Base-by-base conservation (phyloP, 805 yeast species). In the Kuraishia ogatae region DNA sequence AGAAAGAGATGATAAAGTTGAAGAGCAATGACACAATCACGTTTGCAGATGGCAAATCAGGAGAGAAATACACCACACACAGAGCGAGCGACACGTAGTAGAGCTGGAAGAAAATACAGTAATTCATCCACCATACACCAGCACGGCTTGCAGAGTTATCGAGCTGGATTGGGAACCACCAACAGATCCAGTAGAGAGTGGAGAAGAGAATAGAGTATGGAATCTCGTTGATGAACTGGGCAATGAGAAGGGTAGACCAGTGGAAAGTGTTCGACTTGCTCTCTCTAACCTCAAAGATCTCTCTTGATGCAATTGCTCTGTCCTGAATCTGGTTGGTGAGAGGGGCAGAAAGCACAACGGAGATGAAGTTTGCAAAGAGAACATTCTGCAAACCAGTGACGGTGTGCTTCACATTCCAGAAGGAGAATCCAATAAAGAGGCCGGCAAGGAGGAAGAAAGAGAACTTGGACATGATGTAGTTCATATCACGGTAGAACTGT, bases 401-500 rank as follows among this genome's bases (percentile, higher is more conserved):
- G 23, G 78, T 67, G 50, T 69, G 66, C 52, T 77, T 78, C 29
- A 83, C 79, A 61, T 80, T 74, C 73, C 74, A 85, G 70, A 84
- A 88, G 0, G 86, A 74, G 67, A 88, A 88, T 50, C 96, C 96
- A 59, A 84, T 79, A 65, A 85, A 83, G n/a, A 87, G 63, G 47
- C 88, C 82, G 50, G 83, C 74, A 22, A 78, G 64, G 39, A 76
- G 64, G 59, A 72, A 71, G 60, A 61, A 53, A 21, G 74, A 71
- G 22, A 82, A 61, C 70, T 87, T 88, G 47, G 93, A 73, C 68
- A 76, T 73, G 59, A 87, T 76, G 65, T 87, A 86, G 35, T 71
- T 64, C 8, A 85, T 86, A 58, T 84, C 76, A 68, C 94, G 76
- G 80, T 81, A 84, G 59, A 75, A 74, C 59, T 74, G 78, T 11